Base-by-base conservation (phyloP, 2,329 filamentous ascomycete species). In the Akanthomyces uredinophilus region DNA sequence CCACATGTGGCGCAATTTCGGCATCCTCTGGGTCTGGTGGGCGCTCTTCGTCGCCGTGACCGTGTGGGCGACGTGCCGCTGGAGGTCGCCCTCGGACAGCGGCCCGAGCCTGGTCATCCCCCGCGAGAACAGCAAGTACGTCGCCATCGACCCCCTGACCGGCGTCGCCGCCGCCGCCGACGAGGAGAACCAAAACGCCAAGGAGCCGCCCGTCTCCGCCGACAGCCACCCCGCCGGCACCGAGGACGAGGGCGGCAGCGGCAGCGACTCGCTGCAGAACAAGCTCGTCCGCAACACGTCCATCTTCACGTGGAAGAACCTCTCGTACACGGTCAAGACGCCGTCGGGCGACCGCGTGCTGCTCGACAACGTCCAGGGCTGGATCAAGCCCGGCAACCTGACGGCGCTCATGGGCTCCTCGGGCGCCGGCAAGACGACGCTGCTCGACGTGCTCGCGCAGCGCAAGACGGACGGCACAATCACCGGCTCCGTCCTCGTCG, bases 391-490 rank as follows among this genome's bases (percentile, higher is more conserved):
- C 1, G 90, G 90, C 51, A 92, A 87, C 65, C 74, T 92, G 22
- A 91, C 87, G 3, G 90, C 89, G 5, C 78, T 94, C n/a, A 91
- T 93, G 90, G 88, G 90, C 68, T 85, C 89, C 2, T 90, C 87
- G 13, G 91, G 90, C 66, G 91, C 92, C 18, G 91, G 92, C 57
- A 96, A 96, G 75, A 96, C 91, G 0, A 95, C 91, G 0, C 81
- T 96, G 3, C 79, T 96, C 7, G 92, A 96, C 72, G 89, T 92
- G 2, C 81, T 96, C 37, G 92, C 91, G 5, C 90, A 89, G 64
- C 85, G 90, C 67, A 89, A 90, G 63, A 92, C 88, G 1, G 90
- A 91, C 75, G 91, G 91, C 67, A 87, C 89, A 2, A 89, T 94
- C 29, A 78, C 77, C 20, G 91, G 91, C 50, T 86, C 89, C 57